These are phyloP conservation scores for Cadophora luteo-olivacea DNA, from an alignment of 2,329 filamentous ascomycete species.

Conservation along the genomic window DNA sequence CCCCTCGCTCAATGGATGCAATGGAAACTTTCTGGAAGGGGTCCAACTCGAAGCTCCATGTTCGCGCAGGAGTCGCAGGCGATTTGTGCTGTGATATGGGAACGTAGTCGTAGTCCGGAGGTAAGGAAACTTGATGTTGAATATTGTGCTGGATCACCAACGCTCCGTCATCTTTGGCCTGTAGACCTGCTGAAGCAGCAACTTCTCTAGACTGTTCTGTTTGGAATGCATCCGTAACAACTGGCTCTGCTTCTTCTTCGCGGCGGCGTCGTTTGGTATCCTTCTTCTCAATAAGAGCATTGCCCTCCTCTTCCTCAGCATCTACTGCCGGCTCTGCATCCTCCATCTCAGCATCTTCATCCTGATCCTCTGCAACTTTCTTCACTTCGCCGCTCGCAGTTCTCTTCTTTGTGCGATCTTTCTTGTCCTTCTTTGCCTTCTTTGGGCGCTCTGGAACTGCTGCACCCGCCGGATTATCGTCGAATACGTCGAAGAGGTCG, in stretches of 20 bases:
- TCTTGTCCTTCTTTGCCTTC: conserved; percentile 53
- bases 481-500: conserved; percentile 84
- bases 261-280: conserved; percentile 69
- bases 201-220: conserved; percentile 94
- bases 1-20: conserved; percentile 91
- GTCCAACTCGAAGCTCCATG: conserved; percentile 90
- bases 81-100: conserved; percentile 94
- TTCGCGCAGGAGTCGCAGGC: conserved; percentile 84
- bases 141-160: conserved; percentile 96
- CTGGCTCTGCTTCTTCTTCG: conserved; percentile 72
- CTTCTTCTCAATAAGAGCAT: conserved; percentile 53
- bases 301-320: conserved; percentile 45
- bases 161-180: conserved; percentile 51
- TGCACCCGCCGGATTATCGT: conserved; percentile 57
- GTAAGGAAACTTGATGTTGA: conserved; percentile 94
- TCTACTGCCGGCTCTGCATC: conserved; percentile 26
- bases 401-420: conserved; percentile 80
- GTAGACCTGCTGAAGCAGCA: conserved; percentile 58
- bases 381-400: conserved; percentile 84
- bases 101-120: conserved; percentile 91
- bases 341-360: conserved; percentile 71
- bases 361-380: conserved; percentile 54
- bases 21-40: conserved; percentile 97
- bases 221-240: conserved; percentile 92
- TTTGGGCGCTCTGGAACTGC: conserved; percentile 41